Base-by-base conservation (phyloP, 352 stramenopile species). In the Phytophthora sansomeana region DNA sequence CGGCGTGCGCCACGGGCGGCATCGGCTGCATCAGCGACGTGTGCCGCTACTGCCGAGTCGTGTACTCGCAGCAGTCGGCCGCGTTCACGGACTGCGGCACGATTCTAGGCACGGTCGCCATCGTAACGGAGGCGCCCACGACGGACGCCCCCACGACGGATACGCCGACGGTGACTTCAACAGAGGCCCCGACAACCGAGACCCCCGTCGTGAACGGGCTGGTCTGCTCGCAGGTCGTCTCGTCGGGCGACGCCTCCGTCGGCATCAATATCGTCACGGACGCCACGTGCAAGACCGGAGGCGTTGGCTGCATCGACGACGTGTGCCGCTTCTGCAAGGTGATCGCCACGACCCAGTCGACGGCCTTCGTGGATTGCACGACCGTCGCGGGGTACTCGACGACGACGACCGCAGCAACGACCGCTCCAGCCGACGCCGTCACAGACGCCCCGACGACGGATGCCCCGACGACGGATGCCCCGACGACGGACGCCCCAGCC, bases 311-410 rank as follows among this genome's bases (percentile, higher is more conserved):
- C 42, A 60, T 78, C 17, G 62, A 72, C 13, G 35, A 55, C 10
- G 56, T 84, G 13, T 84, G 76, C 49, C 76, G 76, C 17, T 78
- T 77, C 54, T 84, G 76, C 58, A 77, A 80, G 49, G 55, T 46
- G 5, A 14, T 58, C n/a, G 36, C 19, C 24, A 79, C 75, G 1
- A 28, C 21, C 17, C 58, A 72, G 35, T 83, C 69, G 7, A 10
- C 49, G 4, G 33, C 67, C 9, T 69, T 75, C 41, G n/a, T 61
- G 17, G 54, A 65, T 24, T 77, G 69, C 55, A 63, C 47, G 0
- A 60, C 66, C 6, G 28, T 69, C 11, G 19, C 44, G 6, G 36
- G 55, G 5, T 69, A 67, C 44, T 46, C 47, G 8, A 44, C 62
- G 11, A 32, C 6, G 16, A 13, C 17, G 11, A 21, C 14, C 29